Base-by-base conservation (phyloP, 2,329 filamentous ascomycete genomes). In the Microdochium paspali region DNA sequence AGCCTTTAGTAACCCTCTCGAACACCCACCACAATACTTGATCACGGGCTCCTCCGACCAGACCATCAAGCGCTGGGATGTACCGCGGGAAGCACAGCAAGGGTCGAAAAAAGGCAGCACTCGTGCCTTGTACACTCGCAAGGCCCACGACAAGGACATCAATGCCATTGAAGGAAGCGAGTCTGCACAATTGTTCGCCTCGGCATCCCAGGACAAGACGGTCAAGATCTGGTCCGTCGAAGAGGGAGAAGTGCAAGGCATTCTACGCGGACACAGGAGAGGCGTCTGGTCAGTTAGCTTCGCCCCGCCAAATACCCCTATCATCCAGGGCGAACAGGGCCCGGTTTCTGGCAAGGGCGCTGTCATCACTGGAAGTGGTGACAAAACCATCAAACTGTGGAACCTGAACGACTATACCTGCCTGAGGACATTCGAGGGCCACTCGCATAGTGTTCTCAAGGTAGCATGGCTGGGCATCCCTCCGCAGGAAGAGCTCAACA, bases 121-220 rank as follows among this genome's bases (percentile, higher is more conserved):
- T 10, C 72, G 82, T 56, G 88, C 88, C 35, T 68, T 83, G 4
- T 98, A 87, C 64, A 97, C 93, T 1, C 80, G 93, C 48, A 95
- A 96, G 66, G 93, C 93, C 1, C 93, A 98, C 66, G 93, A 98
- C 61, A 98, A 98, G 63, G 93, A 98, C 56, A 98, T 98, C 67
- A 98, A 98, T 58, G 90, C 93, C 2, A 79, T 98, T 45, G 89
- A 94, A 53, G 76, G 93, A 10, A 87, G 90, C 53, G 77, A 82
- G 21, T 74, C 78, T 1, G 80, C 80, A 4, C 79, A 82, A n/a
- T 68, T 96, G 1, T 97, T 98, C 60, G 94, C 91, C 3, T 96
- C 93, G 1, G 91, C 93, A 25, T 97, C 91, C 4, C 93, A 98
- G 67, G 93, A 98, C 64, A 87, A 90, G 55, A 94, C 89, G 0